Base-by-base conservation (phyloP, 164 flowering plant species). In the Liquidambar formosana region DNA sequence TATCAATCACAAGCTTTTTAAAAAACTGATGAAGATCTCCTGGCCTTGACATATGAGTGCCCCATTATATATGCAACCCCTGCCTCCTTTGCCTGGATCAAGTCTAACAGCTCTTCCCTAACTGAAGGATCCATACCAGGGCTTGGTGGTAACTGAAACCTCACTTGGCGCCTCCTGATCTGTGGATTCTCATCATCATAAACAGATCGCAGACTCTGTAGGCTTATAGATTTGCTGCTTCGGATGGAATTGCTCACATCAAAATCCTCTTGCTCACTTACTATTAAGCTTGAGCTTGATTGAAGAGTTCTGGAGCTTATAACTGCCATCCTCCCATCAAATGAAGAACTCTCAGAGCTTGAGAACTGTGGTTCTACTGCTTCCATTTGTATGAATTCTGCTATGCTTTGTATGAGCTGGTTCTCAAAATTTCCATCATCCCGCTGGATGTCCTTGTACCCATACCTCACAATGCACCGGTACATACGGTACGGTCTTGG, bases 361-460 rank as follows among this genome's bases (percentile, higher is more conserved):
- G 78, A 70, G 21, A 62, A 59, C 58, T 84, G 90, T 19, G 92
- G 81, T 53, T 86, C 87, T 0, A 73, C 88, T 9, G 96, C 93
- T 67, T 93, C 97, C 94, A 88, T 93, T 73, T 85, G 94, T 68
- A 93, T 85, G 72, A 93, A 93, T 80, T 93, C 94, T 2, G 92
- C 93, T 63, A 93, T 84, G 79, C 90, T 90, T 69, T 78, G 86
- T 46, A 93, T 85, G 28, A 93, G 89, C 59, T 75, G 87, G 76
- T 82, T 82, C 81, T 93, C 97, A 78, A 93, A 93, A 69, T 89
- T 76, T 12, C 88, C 94, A 68, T 88, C 82, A 66, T 93, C 97
- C 19, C 85, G 81, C 13, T 79, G 91, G 46, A 89, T 77, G 71
- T 93, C 97, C 75, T 89, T 90, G 86, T 93, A 93, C 22, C 96